Base-by-base conservation (phyloP, 2,329 filamentous ascomycete genomes). In the Trichoderma endophyticum region DNA sequence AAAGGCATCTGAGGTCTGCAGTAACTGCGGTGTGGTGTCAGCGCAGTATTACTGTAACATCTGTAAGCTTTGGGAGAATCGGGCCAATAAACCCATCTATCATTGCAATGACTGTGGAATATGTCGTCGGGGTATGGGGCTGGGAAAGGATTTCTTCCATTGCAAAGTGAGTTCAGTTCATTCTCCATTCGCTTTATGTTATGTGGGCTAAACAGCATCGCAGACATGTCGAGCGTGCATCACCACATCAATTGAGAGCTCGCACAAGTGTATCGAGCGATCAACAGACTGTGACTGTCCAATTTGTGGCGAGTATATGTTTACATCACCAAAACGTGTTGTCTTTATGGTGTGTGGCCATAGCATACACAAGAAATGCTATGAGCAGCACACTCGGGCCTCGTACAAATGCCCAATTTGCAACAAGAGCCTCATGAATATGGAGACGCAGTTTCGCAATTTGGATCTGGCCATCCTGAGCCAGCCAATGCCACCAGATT, bases 331-430 rank as follows among this genome's bases (percentile, higher is more conserved):
- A 3, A 90, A 91, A 70, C 91, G 93, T 0, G 94, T 98, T 8
- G 94, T 97, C 26, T 97, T 97, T 78, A 96, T 99, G 92, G 89
- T 90, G 51, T 99, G 96, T 80, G 96, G 96, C 3, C 96, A 99
- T 80, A 97, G 95, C 78, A 97, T 99, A 79, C 96, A 99, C 82
- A 91, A 92, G 77, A 89, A 89, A 72, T 99, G 96, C 82, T 96
- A 97, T 78, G 89, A 93, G 60, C 89, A 96, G 76, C 93, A 97
- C 79, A 95, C 97, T 85, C 91, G 91, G 77, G 91, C 90, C 4
- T 97, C 95, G 6, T 99, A 98, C 84, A 97, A 95, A 78, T 99
- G 96, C 78, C 96, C 95, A 0, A 94, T 98, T 63, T 99, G 96
- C 86, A 97, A 92, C 83, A 97, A 96, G 82, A 97, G 93, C 75